phyloP scores from a whole-genome alignment of 768 basidiomycete genomes.

The Mycena albidolilacea region DNA sequence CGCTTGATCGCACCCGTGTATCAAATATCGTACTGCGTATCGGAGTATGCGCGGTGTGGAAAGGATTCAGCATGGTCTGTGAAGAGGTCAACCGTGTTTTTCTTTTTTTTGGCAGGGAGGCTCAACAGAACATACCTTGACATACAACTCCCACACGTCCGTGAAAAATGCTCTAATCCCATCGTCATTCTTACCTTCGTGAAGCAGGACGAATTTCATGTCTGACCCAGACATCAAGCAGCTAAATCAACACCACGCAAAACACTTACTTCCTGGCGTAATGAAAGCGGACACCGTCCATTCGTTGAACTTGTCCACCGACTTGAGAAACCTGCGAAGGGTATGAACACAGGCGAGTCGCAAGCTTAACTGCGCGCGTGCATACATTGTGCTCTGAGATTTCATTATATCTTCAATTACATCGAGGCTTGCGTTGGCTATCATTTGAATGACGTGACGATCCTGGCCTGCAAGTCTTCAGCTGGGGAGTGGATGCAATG shows the following conservation, averaged over 20 bases:
- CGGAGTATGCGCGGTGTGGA: constrained; percentile 89
- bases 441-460: constrained; percentile 98
- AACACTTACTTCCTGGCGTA: constrained; percentile 89
- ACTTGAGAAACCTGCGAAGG: constrained; percentile 87
- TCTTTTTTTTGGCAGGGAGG: background rate
- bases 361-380: constrained; percentile 36
- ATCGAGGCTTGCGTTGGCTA: constrained; percentile 97
- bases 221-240: constrained; percentile 67
- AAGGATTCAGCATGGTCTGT: constrained; percentile 94
- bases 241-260: background rate
- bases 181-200: constrained; percentile 97
- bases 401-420: constrained; percentile 94
- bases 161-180: constrained; percentile 94
- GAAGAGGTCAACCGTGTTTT: constrained; percentile 28
- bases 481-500: background rate
- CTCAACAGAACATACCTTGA: constrained; percentile 76
- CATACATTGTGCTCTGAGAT: constrained; percentile 85
- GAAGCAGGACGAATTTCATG: constrained; percentile 94
- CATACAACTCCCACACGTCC: constrained; percentile 97
- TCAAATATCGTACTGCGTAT: constrained; percentile 91
- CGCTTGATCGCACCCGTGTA: constrained; percentile 84
- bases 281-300: constrained; percentile 98
- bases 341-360: constrained; percentile 38
- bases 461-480: constrained; percentile 65
- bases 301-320: constrained; percentile 98